Conservation (phyloP, 768 basidiomycete species). For the Phlebiopsis flavidoalba region DNA sequence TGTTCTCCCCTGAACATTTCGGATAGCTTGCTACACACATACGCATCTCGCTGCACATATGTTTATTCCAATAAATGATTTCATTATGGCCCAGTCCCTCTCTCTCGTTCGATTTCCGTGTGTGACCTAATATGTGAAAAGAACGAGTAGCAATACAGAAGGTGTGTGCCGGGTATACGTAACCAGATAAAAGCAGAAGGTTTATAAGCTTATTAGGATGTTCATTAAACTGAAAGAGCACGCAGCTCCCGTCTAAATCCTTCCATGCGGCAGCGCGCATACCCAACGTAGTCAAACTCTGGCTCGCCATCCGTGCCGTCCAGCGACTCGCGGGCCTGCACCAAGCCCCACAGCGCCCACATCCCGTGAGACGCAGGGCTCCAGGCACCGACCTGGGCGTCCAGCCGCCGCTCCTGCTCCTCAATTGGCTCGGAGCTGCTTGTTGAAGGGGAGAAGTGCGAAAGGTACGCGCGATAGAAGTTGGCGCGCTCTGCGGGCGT, state of each 20-base stretch:
- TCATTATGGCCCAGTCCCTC: constrained; percentile 22
- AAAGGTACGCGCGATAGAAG: constrained; percentile 84
- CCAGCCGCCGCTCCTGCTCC: constrained; percentile 52
- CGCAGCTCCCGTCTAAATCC: constrained; percentile 55
- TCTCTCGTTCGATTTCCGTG: neutral
- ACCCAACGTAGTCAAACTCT: constrained; percentile 90
- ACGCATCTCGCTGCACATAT: constrained; percentile 21
- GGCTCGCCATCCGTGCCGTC: constrained; percentile 50
- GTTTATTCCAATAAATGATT: constrained; percentile 28
- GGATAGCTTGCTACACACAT: constrained; percentile 21
- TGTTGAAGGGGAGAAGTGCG: constrained; percentile 36
- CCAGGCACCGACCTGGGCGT: constrained; percentile 82
- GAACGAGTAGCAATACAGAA: neutral
- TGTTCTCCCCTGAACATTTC: constrained; percentile 28
- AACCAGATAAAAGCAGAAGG: neutral
- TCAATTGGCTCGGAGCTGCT: constrained; percentile 31
- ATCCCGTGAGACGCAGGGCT: constrained; percentile 85
- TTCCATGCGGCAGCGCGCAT: constrained; percentile 65
- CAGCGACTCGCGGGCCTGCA: constrained; percentile 79
- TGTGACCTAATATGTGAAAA: neutral
- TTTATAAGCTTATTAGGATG: neutral
- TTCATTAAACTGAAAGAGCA: constrained; percentile 14
- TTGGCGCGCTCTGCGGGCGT: constrained; percentile 64
- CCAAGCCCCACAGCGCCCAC: constrained; percentile 95
- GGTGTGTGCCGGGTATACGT: neutral